Evolutionary conservation across 495 filamentous ascomycete genomes (phyloP).

Genomic region (Hypomontagnella monticulosa): DNA sequence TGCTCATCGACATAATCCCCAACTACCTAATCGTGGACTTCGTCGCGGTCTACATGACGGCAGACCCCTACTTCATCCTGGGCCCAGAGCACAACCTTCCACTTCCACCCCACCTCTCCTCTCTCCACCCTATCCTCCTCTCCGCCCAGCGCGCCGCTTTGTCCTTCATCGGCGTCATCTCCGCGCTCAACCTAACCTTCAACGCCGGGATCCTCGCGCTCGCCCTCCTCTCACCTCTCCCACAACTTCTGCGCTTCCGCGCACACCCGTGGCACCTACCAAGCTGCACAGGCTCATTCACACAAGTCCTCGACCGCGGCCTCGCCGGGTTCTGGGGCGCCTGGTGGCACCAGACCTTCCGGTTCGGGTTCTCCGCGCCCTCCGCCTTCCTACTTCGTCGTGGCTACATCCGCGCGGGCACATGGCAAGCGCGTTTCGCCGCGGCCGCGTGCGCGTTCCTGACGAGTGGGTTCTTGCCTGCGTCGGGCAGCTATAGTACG

Average conservation of each 20-base stretch:
- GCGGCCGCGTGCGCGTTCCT: constrained; percentile 62
- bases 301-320: constrained; percentile 68
- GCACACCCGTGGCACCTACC: constrained; percentile 74
- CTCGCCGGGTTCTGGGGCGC: constrained; percentile 80
- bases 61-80: constrained; percentile 78
- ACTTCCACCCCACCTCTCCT: constrained; percentile 57
- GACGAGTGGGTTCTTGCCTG: constrained; percentile 69
- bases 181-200: constrained; percentile 65
- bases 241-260: constrained; percentile 52
- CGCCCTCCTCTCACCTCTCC: constrained; percentile 58
- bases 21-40: constrained; percentile 73
- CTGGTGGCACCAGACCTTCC: constrained; percentile 93
- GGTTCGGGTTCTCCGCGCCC: constrained; percentile 72
- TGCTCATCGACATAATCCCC: constrained; percentile 55
- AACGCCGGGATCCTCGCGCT: constrained; percentile 54
- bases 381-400: constrained; percentile 58
- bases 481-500: constrained; percentile 64
- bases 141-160: constrained; percentile 61
- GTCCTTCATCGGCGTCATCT: constrained; percentile 59
- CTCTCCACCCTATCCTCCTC: constrained; percentile 52
- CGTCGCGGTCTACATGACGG: constrained; percentile 70
- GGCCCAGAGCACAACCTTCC: constrained; percentile 49
- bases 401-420: constrained; percentile 42
- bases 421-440: constrained; percentile 4
- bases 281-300: constrained; percentile 66